A percentile compares a stretch with the other conserved stretches of the same genome.
These are phyloP conservation scores for Pachysandra terminalis DNA, from an alignment of 164 flowering plant species.

Conservation along the genomic window DNA sequence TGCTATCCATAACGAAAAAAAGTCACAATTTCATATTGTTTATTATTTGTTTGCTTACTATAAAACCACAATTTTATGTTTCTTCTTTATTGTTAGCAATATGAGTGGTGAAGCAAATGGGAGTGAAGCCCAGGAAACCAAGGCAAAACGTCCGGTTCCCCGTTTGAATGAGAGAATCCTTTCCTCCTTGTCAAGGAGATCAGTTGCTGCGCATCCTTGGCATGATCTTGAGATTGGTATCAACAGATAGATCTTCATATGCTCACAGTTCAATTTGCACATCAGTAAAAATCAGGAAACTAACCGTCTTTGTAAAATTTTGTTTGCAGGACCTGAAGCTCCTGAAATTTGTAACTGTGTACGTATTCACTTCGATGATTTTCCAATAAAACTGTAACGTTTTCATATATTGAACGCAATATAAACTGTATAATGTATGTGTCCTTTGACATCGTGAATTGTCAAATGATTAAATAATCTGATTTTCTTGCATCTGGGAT, in stretches of 20 bases:
- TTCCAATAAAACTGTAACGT: neutral
- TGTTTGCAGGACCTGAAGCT: conserved; percentile 62
- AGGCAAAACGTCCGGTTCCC: conserved; percentile 28
- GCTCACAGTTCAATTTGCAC: neutral
- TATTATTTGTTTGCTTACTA: neutral
- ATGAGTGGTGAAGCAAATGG: conserved; percentile 34
- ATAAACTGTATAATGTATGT: too few relatives aligned
- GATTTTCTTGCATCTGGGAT: neutral
- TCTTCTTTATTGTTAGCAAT: conserved; percentile 4
- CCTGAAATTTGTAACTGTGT: conserved; percentile 57
- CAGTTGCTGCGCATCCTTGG: conserved; percentile 87
- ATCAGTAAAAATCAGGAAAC: neutral
- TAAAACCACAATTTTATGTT: neutral
- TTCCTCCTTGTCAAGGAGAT: conserved; percentile 71
- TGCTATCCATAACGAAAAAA: too few relatives aligned
- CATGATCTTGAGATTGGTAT: conserved; percentile 84
- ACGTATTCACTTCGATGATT: conserved; percentile 11
- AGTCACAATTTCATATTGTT: too few relatives aligned
- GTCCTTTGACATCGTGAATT: too few relatives aligned
- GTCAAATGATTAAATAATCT: too few relatives aligned
- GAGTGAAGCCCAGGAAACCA: conserved; percentile 6
- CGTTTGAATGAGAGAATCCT: conserved; percentile 65
- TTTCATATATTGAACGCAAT: neutral
- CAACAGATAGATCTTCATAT: neutral
- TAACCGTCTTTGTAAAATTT: conserved; percentile 5